Evolutionary conservation across 768 basidiomycete species (phyloP), one percentile per base, ranked within the genome.

Genomic region (Hemileccinum impolitum): DNA sequence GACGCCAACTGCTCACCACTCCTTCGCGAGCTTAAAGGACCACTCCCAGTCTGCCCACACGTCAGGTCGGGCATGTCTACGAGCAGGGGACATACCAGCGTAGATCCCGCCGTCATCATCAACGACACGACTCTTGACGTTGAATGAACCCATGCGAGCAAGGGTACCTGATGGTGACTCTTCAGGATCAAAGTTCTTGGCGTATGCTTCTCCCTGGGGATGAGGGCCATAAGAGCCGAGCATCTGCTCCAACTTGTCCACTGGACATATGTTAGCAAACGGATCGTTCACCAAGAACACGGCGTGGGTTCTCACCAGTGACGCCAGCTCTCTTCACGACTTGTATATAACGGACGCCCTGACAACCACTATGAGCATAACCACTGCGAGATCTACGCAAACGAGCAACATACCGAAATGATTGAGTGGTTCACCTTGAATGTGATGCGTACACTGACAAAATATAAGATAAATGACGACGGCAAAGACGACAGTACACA

Each of bases 241-340:
- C 95, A 98, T 97, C 58, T 87, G 80, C 63, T 94, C 92, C 59
- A 90, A 66, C 67, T 87, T 95, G 70, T 95, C 95, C 60, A 95
- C 94, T 94, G 48, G 38, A 38, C 32, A 45, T 40, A 45, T 35
- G 21, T 44, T 43, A 55, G 39, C 40, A 11, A 43, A 49, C 19
- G 32, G 39, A 48, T 34, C 43, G 38, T 38, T 23, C 3, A 31
- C 23, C 11, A 18, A 36, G 11, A 47, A 39, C 5, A 12, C 17
- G 17, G 13, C 15, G 18, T 35, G 14, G n/a, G 7, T 45, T 35
- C 53, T 53, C 56, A 91, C 94, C 87, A 68, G 73, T 84, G 30
- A 94, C 28, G 8, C 88, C 85, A 3, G 81, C 69, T 6, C 87
- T 80, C 70, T 94, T 94, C 52, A 92, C 94, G 28, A 90, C 76